Evolutionary conservation across 805 yeast genomes (phyloP).

Genomic region (Lachancea quebecensis): DNA sequence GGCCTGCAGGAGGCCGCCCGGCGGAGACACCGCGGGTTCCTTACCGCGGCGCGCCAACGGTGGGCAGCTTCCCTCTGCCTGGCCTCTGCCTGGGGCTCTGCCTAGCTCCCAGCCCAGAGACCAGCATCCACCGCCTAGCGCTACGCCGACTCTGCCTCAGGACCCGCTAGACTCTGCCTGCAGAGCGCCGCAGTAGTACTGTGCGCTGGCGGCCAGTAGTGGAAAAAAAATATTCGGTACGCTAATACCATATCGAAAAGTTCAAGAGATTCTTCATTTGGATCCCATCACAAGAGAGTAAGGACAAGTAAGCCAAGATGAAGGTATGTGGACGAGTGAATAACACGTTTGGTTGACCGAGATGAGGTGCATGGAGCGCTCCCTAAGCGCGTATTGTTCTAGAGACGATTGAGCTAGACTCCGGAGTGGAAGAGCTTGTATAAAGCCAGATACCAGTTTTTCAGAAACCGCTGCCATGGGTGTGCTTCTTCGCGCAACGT

Average conservation of each 20-base stretch:
- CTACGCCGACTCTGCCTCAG: too few relatives aligned
- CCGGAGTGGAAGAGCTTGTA: background rate
- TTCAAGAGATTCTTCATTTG: constrained; percentile 1
- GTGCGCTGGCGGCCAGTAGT: background rate
- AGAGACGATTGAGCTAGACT: background rate
- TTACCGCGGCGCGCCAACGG: background rate
- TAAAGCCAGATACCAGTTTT: too few relatives aligned
- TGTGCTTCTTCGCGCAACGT: too few relatives aligned
- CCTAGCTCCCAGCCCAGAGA: background rate
- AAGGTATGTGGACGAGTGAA: constrained; percentile 29
- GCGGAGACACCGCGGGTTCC: background rate
- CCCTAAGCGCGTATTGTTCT: background rate
- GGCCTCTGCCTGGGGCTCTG: background rate
- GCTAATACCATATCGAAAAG: constrained; percentile 1
- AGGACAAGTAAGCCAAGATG: constrained; percentile 35
- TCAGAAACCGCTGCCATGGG: too few relatives aligned
- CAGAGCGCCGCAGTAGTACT: background rate
- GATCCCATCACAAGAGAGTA: constrained; percentile 8
- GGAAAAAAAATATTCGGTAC: constrained; percentile 6
- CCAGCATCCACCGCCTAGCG: background rate
- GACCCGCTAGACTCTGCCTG: background rate
- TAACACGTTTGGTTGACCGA: too few relatives aligned
- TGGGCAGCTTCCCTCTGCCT: background rate
- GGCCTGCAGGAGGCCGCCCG: background rate
- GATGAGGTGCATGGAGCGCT: too few relatives aligned